Evolutionary conservation across 2,329 filamentous ascomycete genomes (phyloP).

Genomic region (Fusarium annulatum): DNA sequence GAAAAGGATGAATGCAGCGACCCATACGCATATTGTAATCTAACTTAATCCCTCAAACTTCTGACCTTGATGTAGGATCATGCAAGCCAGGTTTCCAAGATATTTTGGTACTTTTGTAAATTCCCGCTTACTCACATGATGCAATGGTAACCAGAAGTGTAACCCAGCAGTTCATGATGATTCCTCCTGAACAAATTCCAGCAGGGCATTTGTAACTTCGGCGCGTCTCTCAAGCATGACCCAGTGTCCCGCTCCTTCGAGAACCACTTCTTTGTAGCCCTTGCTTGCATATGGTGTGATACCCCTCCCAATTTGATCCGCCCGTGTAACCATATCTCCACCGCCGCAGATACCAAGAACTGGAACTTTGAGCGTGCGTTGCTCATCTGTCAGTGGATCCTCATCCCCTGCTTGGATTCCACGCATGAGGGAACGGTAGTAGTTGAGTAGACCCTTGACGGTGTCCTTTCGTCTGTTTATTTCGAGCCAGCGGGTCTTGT

Average conservation of each 20-base stretch:
- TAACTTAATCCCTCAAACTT: background rate
- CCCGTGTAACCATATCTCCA: slow-evolving; percentile 20
- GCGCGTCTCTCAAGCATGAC: slow-evolving; percentile 30
- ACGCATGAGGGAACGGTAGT: slow-evolving; percentile 33
- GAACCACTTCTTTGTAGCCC: slow-evolving; percentile 19
- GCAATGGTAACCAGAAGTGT: background rate
- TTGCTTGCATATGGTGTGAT: slow-evolving; percentile 17
- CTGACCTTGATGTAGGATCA: background rate
- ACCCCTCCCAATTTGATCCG: slow-evolving; percentile 8
- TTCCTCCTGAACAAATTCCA: slow-evolving; percentile 16
- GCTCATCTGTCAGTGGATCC: slow-evolving; percentile 15
- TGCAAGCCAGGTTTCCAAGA: background rate
- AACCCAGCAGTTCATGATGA: background rate
- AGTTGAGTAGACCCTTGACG: slow-evolving; percentile 27
- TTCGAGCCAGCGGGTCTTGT: slow-evolving; percentile 15
- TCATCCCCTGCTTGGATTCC: slow-evolving; percentile 29
- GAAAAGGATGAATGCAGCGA: background rate
- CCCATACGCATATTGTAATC: background rate
- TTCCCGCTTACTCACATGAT: background rate
- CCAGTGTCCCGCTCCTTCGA: slow-evolving; percentile 34
- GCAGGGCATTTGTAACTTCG: slow-evolving; percentile 17
- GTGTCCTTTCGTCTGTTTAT: slow-evolving; percentile 16
- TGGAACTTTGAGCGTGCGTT: slow-evolving; percentile 33
- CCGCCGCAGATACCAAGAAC: slow-evolving; percentile 28
- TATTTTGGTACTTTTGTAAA: background rate